A percentile compares a stretch with the other conserved stretches of the same genome.
Evolutionary conservation across 352 stramenopile species (phyloP).

Genomic region (Phytophthora niederhauseri): DNA sequence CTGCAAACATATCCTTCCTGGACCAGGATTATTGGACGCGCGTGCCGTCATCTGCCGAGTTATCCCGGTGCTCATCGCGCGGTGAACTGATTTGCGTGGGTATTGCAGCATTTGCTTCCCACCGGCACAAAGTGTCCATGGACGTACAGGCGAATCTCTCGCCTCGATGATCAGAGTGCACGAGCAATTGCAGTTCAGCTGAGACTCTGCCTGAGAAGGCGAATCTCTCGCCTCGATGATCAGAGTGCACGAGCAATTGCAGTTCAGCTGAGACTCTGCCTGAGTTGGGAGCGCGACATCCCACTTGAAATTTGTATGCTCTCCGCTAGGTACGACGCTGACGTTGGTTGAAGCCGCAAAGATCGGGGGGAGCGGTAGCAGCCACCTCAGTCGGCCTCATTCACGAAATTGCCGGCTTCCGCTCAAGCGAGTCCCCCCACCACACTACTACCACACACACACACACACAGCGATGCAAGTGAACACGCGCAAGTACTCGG

Average conservation of each 20-base stretch:
- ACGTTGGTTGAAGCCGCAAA: conserved; percentile 25
- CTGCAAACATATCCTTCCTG: not conserved
- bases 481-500: conserved; percentile 41
- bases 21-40: not conserved
- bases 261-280: not conserved
- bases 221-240: not conserved
- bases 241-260: not conserved
- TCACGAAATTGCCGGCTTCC: conserved; percentile 31
- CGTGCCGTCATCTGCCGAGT: not conserved
- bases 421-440: conserved; percentile 6
- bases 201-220: not conserved
- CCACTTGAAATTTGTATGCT: conserved; percentile 18
- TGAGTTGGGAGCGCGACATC: not conserved
- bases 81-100: not conserved
- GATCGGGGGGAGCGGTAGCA: conserved; percentile 20
- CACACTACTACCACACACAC: not conserved
- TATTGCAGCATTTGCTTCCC: not conserved
- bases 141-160: not conserved
- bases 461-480: conserved; percentile 42
- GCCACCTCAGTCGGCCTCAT: conserved; percentile 24
- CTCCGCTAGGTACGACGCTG: conserved; percentile 23
- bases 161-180: not conserved
- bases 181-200: not conserved
- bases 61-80: not conserved
- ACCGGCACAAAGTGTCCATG: not conserved